Conservation (phyloP, 2,329 filamentous ascomycete species). For the Trichoderma endophyticum region DNA sequence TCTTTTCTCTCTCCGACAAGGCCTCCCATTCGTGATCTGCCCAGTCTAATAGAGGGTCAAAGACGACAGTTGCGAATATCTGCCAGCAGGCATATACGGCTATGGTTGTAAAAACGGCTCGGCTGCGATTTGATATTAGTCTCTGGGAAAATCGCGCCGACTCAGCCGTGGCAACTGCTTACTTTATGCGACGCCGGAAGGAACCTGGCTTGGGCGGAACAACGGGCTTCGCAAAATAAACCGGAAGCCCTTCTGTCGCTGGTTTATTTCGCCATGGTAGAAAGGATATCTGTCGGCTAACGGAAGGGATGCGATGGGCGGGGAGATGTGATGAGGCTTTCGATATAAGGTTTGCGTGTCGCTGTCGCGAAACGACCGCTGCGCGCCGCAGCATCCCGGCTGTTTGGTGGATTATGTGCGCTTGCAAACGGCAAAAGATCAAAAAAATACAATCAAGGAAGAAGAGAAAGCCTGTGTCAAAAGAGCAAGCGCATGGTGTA, state of each 20-base stretch:
- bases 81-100: constrained; percentile 39
- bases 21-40: constrained; percentile 42
- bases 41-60: constrained; percentile 44
- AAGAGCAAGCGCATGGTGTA: not conserved
- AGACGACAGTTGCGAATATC: constrained; percentile 45
- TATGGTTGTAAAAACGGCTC: constrained; percentile 32
- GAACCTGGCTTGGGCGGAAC: constrained; percentile 19
- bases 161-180: constrained; percentile 16
- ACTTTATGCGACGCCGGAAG: constrained; percentile 31
- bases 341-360: constrained; percentile 23
- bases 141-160: not conserved
- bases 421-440: not conserved
- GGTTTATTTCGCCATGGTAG: constrained; percentile 33
- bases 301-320: constrained; percentile 23
- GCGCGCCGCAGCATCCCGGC: constrained; percentile 25
- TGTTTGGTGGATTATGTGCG: not conserved
- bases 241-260: constrained; percentile 26
- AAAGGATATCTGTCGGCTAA: constrained; percentile 32
- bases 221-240: constrained; percentile 32
- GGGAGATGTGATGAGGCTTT: constrained; percentile 24
- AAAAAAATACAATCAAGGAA: not conserved
- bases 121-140: constrained; percentile 22
- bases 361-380: constrained; percentile 24
- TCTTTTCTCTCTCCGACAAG: constrained; percentile 43
- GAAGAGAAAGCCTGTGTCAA: not conserved